phyloP scores from a whole-genome alignment of 176 grass and related monocot genomes.

The Pontederia crassipes region DNA sequence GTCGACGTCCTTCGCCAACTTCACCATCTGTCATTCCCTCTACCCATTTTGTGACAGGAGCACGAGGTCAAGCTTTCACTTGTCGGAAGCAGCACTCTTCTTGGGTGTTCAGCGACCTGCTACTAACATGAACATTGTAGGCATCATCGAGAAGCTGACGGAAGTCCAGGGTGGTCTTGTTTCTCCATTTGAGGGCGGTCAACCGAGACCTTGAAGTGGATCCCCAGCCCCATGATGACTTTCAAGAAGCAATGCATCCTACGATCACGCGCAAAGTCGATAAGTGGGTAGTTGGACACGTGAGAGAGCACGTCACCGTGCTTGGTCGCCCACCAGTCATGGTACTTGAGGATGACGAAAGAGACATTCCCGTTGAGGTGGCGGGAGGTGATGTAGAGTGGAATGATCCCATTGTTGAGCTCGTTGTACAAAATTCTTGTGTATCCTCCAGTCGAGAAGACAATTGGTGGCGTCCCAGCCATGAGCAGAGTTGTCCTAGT shows the following conservation, averaged over 20 bases:
- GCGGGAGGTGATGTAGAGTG: too few relatives aligned
- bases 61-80: slow-evolving; percentile 27
- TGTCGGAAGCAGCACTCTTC: not conserved
- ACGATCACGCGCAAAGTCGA: slow-evolving; percentile 46
- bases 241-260: slow-evolving; percentile 80
- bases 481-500: too few relatives aligned
- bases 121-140: slow-evolving; percentile 33
- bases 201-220: slow-evolving; percentile 66
- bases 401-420: too few relatives aligned
- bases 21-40: slow-evolving; percentile 37
- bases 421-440: too few relatives aligned
- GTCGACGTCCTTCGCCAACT: slow-evolving; percentile 24
- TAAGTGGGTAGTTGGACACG: slow-evolving; percentile 48
- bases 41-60: slow-evolving; percentile 48
- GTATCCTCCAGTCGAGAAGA: too few relatives aligned
- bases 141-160: slow-evolving; percentile 56
- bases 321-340: slow-evolving; percentile 84
- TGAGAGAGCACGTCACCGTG: slow-evolving; percentile 56
- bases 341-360: too few relatives aligned
- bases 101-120: slow-evolving; percentile 19
- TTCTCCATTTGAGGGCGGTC: slow-evolving; percentile 29
- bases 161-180: slow-evolving; percentile 52
- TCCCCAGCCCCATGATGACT: slow-evolving; percentile 60
- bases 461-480: too few relatives aligned
- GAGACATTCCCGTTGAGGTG: too few relatives aligned